These are phyloP conservation scores for Mucuna pruriens DNA, from an alignment of 306 rosid species.

Conservation along the genomic window DNA sequence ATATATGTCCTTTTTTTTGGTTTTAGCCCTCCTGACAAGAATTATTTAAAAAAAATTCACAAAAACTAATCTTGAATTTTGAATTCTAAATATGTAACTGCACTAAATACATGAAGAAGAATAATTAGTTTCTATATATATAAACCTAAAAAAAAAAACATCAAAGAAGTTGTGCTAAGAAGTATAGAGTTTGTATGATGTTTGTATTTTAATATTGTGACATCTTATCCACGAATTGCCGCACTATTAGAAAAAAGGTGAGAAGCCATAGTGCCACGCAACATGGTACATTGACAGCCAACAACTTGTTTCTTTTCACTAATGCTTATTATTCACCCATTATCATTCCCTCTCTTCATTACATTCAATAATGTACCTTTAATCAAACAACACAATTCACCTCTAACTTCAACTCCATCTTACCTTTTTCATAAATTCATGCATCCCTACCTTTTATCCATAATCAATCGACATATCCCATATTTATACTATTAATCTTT, in stretches of 20 bases:
- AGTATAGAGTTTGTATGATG: too few species aligned
- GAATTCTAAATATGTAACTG: too few species aligned
- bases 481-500: background rate
- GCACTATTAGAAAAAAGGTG: background rate
- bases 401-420: too few species aligned
- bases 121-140: too few species aligned
- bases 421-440: background rate
- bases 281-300: slow-evolving; percentile 44
- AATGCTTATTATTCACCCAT: slow-evolving; percentile 42
- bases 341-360: slow-evolving; percentile 21
- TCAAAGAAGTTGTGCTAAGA: too few species aligned
- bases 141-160: too few species aligned
- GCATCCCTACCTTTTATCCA: background rate
- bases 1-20: too few species aligned
- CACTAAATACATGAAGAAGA: too few species aligned
- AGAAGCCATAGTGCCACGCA: slow-evolving; percentile 32
- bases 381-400: too few species aligned
- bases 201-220: background rate
- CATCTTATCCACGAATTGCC: slow-evolving; percentile 8
- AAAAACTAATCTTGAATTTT: too few species aligned
- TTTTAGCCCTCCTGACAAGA: too few species aligned
- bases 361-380: background rate
- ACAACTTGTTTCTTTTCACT: background rate
- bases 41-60: too few species aligned
- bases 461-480: background rate